These are phyloP conservation scores for Botrytis hyacinthi DNA, from an alignment of 2,329 filamentous ascomycete species.

Conservation along the genomic window DNA sequence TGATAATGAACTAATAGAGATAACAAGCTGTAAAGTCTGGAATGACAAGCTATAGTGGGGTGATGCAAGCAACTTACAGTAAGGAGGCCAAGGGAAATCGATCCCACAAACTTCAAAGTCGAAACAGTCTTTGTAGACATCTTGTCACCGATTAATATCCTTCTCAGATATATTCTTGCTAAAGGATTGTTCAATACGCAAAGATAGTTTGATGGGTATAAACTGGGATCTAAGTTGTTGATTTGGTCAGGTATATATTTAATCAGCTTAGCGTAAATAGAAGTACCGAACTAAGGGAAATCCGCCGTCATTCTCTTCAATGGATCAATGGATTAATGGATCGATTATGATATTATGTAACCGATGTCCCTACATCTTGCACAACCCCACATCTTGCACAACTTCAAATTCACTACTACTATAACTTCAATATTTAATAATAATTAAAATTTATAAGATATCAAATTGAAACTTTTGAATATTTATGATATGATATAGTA, in stretches of 20 bases:
- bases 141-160: background rate
- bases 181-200: background rate
- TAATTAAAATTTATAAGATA: too few relatives aligned
- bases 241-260: background rate
- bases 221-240: background rate
- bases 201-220: background rate
- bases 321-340: too few relatives aligned
- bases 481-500: too few relatives aligned
- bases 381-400: too few relatives aligned
- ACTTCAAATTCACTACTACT: too few relatives aligned
- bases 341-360: background rate
- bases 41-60: slow-evolving; percentile 23
- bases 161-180: background rate
- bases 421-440: too few relatives aligned
- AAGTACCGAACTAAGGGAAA: background rate
- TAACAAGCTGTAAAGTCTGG: background rate
- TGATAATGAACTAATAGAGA: background rate
- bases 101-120: slow-evolving; percentile 88
- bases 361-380: too few relatives aligned
- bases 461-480: too few relatives aligned
- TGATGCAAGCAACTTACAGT: slow-evolving; percentile 61
- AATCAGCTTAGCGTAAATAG: background rate
- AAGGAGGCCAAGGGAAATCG: slow-evolving; percentile 80
- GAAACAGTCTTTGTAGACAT: slow-evolving; percentile 72
- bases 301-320: background rate